These are phyloP conservation scores for Acacia pycnantha DNA, from an alignment of 331 rosid genomes.

Conservation along the genomic window DNA sequence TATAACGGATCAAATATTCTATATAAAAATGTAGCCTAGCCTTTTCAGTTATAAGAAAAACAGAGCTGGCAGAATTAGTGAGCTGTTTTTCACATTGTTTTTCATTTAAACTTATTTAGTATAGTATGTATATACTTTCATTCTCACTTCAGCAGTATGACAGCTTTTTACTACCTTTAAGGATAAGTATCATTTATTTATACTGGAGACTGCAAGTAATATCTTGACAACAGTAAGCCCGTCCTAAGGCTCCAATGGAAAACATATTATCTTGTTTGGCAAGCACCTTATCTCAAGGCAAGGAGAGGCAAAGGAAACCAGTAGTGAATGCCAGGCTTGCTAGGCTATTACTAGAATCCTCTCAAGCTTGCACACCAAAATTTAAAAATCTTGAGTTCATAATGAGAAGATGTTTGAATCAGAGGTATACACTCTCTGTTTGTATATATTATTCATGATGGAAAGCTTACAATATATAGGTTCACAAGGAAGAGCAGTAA, in stretches of 20 bases:
- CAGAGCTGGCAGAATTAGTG: not conserved
- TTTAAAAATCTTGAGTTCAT: not conserved
- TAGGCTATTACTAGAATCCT: not conserved
- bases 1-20: not conserved
- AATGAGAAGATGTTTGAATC: not conserved
- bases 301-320: not conserved
- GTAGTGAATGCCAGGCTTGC: not conserved
- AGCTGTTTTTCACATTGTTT: not conserved
- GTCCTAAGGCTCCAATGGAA: not conserved
- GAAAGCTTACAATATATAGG: too few species aligned
- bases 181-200: not conserved
- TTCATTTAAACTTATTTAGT: too few species aligned
- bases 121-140: not conserved
- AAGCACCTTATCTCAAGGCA: slow-evolving; percentile 8
- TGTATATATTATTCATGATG: too few species aligned
- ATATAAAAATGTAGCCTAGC: not conserved
- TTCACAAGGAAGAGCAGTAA: too few species aligned
- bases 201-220: not conserved
- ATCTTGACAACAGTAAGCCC: slow-evolving; percentile 16
- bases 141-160: not conserved
- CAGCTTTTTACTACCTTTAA: not conserved
- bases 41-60: not conserved
- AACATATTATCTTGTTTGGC: not conserved
- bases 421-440: too few species aligned
- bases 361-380: not conserved